Evolutionary conservation across 352 stramenopile genomes (phyloP), one percentile per base, ranked within the genome.

Genomic region (Pythium myriotylum): DNA sequence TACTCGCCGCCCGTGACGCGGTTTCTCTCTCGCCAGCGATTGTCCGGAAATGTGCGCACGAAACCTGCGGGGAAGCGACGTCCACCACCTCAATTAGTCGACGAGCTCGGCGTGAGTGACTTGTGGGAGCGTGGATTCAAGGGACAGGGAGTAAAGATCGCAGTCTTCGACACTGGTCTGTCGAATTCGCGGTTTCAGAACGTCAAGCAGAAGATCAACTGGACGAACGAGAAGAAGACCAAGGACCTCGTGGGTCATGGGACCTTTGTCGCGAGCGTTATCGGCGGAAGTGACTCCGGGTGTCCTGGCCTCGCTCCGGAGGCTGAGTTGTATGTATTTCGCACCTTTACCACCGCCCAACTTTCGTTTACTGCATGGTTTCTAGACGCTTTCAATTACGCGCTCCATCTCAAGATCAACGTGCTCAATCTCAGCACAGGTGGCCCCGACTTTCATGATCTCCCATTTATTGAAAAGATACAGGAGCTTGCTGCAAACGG

Each of bases 291-390:
- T 6, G 70, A 86, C 69, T 63, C 54, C 4, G 73, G 76, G 10
- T 97, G 89, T 49, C 81, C 84, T 0, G 89, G 88, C 0, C 77
- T 96, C 47, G 88, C 89, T 9, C 89, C 88, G 0, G 81, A 92
- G 42, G 79, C 81, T 12, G 71, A 91, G 40, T 58, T 97, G 24
- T 89, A 83, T 29, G 75, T 94, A 29, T 96, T 95, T 19, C 77
- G 84, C 22, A 91, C 94, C 58, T 97, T 97, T 68, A 95, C 84
- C 8, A 77, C 70, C n/a, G 71, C 92, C 14, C 86, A 94, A 53
- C 66, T 94, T 27, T 93, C 84, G 23, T 96, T 94, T 59, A 96
- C 89, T 23, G 93, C 88, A 13, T 96, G 88, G 89, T 95, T 95
- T 65, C 74, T 96, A 4, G 89, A 96, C 52, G 89, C 88, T 6